These are phyloP conservation scores for Actinidia polygama DNA, from an alignment of 179 eudicot genomes.

Conservation along the genomic window DNA sequence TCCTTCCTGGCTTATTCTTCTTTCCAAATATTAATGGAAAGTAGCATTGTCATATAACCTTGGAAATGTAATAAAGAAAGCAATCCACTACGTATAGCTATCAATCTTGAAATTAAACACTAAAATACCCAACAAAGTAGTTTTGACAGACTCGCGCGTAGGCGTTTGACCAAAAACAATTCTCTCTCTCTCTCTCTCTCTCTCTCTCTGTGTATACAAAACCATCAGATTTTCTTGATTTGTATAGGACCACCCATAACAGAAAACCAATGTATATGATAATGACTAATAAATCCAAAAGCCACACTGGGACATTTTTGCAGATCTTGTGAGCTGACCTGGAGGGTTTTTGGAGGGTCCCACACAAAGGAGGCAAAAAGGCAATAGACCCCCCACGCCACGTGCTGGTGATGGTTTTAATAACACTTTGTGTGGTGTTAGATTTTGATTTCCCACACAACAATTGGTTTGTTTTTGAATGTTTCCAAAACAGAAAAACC, in stretches of 20 bases:
- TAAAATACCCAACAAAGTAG: not conserved
- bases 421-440: not conserved
- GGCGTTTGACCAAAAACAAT: slow-evolving; percentile 8
- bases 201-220: too few species aligned
- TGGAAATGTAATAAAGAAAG: too few species aligned
- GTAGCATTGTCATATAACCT: too few species aligned
- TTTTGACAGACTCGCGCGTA: slow-evolving; percentile 7
- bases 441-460: too few species aligned
- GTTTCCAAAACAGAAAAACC: not conserved
- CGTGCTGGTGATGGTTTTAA: not conserved
- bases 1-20: too few species aligned
- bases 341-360: not conserved
- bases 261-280: not conserved
- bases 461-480: not conserved
- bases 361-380: slow-evolving; percentile 2
- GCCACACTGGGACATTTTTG: not conserved
- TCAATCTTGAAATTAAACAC: too few species aligned
- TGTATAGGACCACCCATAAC: slow-evolving; percentile 17
- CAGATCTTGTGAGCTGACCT: not conserved
- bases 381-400: not conserved
- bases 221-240: not conserved
- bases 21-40: too few species aligned
- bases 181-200: not conserved
- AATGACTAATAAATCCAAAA: slow-evolving; percentile 1
- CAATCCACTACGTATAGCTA: too few species aligned